These are phyloP conservation scores for Salix udensis DNA, from an alignment of 345 rosid species.

Conservation along the genomic window DNA sequence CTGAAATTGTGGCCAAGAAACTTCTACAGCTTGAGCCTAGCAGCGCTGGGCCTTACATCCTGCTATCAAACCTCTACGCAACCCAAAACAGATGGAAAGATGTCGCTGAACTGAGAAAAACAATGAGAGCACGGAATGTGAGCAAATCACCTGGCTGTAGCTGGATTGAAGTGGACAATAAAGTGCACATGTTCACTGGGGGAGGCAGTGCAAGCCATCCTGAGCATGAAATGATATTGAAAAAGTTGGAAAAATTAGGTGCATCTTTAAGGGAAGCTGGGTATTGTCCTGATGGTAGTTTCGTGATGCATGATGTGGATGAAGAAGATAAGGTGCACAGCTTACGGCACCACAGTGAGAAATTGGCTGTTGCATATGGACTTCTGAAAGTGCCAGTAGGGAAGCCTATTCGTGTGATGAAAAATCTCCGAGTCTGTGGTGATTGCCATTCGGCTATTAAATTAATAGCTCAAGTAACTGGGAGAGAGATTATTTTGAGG, in stretches of 20 bases:
- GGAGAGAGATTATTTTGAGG: constrained; percentile 68
- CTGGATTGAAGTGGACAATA: constrained; percentile 66
- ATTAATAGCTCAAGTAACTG: constrained; percentile 57
- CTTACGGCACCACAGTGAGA: constrained; percentile 66
- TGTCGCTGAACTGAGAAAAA: constrained; percentile 52
- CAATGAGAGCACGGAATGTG: constrained; percentile 47
- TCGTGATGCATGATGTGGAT: constrained; percentile 76
- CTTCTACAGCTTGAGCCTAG: constrained; percentile 59
- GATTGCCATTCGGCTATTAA: constrained; percentile 76
- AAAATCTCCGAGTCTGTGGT: constrained; percentile 79
- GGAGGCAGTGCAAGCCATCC: constrained; percentile 53
- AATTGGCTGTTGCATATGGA: constrained; percentile 77
- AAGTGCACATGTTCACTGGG: constrained; percentile 66
- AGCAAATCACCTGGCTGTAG: constrained; percentile 78
- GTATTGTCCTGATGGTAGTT: constrained; percentile 67
- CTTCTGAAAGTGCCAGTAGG: constrained; percentile 66
- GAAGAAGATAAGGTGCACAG: constrained; percentile 72
- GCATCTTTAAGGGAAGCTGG: constrained; percentile 64
- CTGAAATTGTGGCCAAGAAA: constrained; percentile 68
- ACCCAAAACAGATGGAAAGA: constrained; percentile 61
- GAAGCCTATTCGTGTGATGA: constrained; percentile 67
- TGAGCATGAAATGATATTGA: constrained; percentile 46
- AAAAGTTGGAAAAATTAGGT: constrained; percentile 47
- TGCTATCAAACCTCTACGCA: constrained; percentile 67
- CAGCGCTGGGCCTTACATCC: constrained; percentile 64